Evolutionary conservation across 257 asterid species (phyloP).

Genomic region (Solanum ossicruentum): DNA sequence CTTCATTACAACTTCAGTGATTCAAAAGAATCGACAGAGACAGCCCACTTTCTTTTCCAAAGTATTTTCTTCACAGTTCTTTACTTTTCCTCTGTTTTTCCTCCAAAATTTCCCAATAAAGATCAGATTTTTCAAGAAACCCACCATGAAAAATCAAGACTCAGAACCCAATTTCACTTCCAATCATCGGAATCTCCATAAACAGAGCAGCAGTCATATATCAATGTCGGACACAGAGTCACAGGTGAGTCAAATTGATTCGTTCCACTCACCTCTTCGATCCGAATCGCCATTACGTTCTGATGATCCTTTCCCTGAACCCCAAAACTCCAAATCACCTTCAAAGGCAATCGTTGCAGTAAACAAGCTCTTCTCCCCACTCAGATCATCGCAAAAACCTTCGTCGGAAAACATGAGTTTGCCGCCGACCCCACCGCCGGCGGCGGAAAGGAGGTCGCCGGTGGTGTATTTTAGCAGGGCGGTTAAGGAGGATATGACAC

Average conservation of each 20-base stretch:
- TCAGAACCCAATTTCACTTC: neutral
- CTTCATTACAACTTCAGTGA: neutral
- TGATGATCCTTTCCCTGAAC: conserved; percentile 37
- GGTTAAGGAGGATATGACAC: conserved; percentile 26
- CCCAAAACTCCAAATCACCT: conserved; percentile 7
- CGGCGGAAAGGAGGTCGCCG: conserved; percentile 22
- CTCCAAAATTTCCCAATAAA: neutral
- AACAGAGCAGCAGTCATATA: conserved; percentile 36
- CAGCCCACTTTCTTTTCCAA: conserved; percentile 5
- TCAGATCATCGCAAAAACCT: conserved; percentile 37
- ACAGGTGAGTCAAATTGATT: conserved; percentile 50
- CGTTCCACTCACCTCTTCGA: conserved; percentile 74
- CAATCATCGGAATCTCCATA: conserved; percentile 14
- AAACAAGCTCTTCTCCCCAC: conserved; percentile 38
- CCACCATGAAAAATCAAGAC: conserved; percentile 10
- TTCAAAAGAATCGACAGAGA: neutral
- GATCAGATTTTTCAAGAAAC: neutral
- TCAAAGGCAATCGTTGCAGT: conserved; percentile 36
- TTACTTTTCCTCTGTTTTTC: neutral
- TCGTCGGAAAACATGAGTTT: conserved; percentile 14
- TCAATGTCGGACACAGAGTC: conserved; percentile 92
- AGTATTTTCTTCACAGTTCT: neutral
- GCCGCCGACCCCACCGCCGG: conserved; percentile 10
- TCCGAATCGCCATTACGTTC: conserved; percentile 60
- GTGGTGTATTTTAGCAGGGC: conserved; percentile 9